A percentile compares a stretch with the other conserved stretches of the same genome.
Evolutionary conservation across 2,329 filamentous ascomycete species (phyloP).

Genomic region (Xylaria sp.): DNA sequence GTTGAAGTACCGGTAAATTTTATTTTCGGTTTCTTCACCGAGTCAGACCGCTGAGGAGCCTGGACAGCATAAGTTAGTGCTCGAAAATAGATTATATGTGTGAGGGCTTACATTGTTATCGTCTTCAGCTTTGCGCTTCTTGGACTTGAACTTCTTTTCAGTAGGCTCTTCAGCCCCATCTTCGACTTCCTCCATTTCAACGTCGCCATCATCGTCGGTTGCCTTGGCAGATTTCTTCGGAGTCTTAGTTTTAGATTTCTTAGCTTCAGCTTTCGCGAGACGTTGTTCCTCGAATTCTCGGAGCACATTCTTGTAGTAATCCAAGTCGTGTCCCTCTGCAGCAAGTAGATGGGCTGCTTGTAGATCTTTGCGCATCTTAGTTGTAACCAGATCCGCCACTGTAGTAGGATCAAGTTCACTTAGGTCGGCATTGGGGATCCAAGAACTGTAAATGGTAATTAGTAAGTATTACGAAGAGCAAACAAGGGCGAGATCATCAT

Average conservation of each 20-base stretch:
- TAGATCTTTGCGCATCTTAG: conserved; percentile 84
- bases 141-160: conserved; percentile 61
- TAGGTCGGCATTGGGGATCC: conserved; percentile 88
- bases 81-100: background rate
- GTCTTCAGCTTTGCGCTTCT: conserved; percentile 90
- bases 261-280: conserved; percentile 64
- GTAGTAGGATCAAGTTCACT: conserved; percentile 79
- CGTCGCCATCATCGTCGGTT: conserved; percentile 66
- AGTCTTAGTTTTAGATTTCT: conserved; percentile 46
- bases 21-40: conserved; percentile 75
- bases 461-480: conserved; percentile 19
- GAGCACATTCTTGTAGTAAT: conserved; percentile 86
- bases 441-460: conserved; percentile 70
- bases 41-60: conserved; percentile 68
- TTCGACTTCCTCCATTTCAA: conserved; percentile 70
- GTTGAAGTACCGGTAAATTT: conserved; percentile 72
- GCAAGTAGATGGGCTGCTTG: conserved; percentile 83
- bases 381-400: conserved; percentile 73
- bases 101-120: conserved; percentile 71
- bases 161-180: conserved; percentile 60
- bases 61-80: conserved; percentile 43
- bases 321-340: conserved; percentile 77
- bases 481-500: conserved; percentile 56
- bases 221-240: conserved; percentile 58
- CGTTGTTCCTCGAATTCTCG: conserved; percentile 74